Percentiles rank a stretch among this genome's conserved stretches.
Evolutionary conservation across 257 asterid species (phyloP).

Genomic region (Galeopsis tetrahit): DNA sequence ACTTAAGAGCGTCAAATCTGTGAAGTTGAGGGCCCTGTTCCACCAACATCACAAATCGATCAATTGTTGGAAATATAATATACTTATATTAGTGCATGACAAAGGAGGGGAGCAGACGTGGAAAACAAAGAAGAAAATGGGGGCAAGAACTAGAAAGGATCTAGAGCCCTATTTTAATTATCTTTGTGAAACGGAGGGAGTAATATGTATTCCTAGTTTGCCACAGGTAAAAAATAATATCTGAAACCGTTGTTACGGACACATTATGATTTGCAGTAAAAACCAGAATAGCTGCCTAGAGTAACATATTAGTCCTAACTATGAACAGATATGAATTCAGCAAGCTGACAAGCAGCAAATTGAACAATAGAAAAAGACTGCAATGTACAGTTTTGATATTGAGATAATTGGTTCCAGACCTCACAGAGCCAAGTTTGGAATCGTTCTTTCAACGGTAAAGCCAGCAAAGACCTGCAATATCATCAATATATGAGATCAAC

Average conservation of each 20-base stretch:
- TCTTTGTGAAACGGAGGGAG: too few relatives aligned
- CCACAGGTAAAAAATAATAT: not conserved
- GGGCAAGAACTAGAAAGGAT: constrained; percentile 6
- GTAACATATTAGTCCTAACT: not conserved
- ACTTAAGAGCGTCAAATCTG: constrained; percentile 70
- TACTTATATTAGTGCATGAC: not conserved
- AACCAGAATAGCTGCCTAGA: not conserved
- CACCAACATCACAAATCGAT: constrained; percentile 33
- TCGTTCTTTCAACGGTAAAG: constrained; percentile 75
- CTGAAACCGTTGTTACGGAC: not conserved
- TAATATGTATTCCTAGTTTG: not conserved
- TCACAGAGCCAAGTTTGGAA: constrained; percentile 60
- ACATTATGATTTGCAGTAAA: not conserved
- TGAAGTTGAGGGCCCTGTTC: constrained; percentile 78
- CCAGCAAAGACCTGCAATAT: constrained; percentile 60
- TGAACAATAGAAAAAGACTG: not conserved
- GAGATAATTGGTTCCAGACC: constrained; percentile 49
- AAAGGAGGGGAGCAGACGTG: not conserved
- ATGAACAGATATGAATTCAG: constrained; percentile 20
- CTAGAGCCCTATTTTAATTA: not conserved
- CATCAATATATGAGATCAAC: constrained; percentile 33
- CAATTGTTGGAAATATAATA: constrained; percentile 25
- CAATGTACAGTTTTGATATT: not conserved
- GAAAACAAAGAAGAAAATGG: not conserved
- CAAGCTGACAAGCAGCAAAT: not conserved